Conservation (phyloP, 306 rosid genomes). For the Quercus gilva region DNA sequence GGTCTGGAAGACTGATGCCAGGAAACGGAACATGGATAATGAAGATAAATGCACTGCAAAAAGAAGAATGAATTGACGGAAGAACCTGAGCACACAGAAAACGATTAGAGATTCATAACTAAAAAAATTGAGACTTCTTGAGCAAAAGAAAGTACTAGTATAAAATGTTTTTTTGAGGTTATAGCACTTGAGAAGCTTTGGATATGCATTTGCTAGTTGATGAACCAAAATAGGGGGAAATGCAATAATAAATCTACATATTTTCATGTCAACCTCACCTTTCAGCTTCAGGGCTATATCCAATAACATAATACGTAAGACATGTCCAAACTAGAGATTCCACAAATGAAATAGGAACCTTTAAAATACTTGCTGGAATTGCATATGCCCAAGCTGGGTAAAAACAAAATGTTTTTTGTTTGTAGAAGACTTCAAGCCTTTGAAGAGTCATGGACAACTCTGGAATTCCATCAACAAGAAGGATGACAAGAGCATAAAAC, state of each 20-base stretch:
- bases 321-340: constrained; percentile 48
- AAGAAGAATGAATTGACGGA: constrained; percentile 33
- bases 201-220: too few relatives aligned
- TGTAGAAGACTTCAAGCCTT: constrained; percentile 45
- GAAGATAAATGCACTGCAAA: constrained; percentile 27
- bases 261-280: constrained; percentile 14
- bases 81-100: constrained; percentile 27
- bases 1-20: constrained; percentile 29
- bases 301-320: constrained; percentile 54
- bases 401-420: constrained; percentile 26
- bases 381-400: constrained; percentile 66
- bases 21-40: constrained; percentile 37
- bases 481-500: constrained; percentile 30
- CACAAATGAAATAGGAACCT: constrained; percentile 44
- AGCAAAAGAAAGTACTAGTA: not conserved
- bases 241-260: too few relatives aligned
- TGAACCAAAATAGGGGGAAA: too few relatives aligned
- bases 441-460: constrained; percentile 45
- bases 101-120: not conserved
- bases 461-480: constrained; percentile 40
- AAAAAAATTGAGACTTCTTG: not conserved
- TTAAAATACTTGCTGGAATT: constrained; percentile 39
- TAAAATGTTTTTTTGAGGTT: not conserved
- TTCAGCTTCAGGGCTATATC: constrained; percentile 38
- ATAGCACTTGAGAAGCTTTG: too few relatives aligned